These are phyloP conservation scores for Vitis labrusca DNA, from an alignment of 164 flowering plant species.

Conservation along the genomic window DNA sequence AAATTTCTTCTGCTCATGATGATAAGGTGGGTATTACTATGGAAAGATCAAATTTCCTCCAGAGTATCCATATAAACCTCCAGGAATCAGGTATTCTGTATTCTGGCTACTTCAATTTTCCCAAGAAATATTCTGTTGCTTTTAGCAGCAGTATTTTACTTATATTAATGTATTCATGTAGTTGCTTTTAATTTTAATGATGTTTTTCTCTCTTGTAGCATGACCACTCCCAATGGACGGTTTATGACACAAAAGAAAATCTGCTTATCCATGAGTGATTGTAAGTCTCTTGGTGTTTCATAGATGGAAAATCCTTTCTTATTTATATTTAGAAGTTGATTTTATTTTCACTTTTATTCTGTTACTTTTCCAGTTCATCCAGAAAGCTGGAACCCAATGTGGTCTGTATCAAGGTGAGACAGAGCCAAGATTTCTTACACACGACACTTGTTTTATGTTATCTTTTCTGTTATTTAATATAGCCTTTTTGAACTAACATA, in stretches of 20 bases:
- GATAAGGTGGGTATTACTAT: conserved; percentile 83
- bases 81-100: conserved; percentile 71
- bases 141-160: background rate
- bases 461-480: background rate
- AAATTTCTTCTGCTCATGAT: conserved; percentile 3
- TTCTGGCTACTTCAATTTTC: background rate
- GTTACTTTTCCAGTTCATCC: conserved; percentile 76
- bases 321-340: background rate
- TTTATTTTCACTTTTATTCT: conserved; percentile 1
- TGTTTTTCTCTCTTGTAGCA: conserved; percentile 42
- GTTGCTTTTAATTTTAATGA: conserved; percentile 5
- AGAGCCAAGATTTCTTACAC: background rate
- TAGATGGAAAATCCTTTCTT: background rate
- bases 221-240: conserved; percentile 97
- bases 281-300: conserved; percentile 49
- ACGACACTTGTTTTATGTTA: background rate
- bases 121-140: background rate
- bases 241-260: conserved; percentile 90
- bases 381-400: conserved; percentile 99
- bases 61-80: conserved; percentile 96
- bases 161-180: background rate
- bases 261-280: conserved; percentile 96
- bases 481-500: conserved; percentile 14
- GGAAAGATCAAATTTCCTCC: conserved; percentile 96
- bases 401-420: conserved; percentile 93